phyloP scores from a whole-genome alignment of 2,329 filamentous ascomycete species.

The Diaporthe ampelina region DNA sequence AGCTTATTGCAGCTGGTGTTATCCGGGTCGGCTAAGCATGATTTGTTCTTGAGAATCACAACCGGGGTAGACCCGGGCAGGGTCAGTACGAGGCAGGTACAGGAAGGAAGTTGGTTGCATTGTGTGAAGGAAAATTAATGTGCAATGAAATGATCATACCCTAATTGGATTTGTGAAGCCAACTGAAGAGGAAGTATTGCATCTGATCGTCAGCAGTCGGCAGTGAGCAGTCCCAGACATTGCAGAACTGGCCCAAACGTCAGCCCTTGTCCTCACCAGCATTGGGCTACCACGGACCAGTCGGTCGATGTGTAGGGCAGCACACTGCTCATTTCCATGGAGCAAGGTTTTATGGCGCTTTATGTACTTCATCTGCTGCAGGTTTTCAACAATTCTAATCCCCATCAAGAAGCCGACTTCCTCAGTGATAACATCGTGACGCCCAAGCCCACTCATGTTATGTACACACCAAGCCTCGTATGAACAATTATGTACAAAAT shows the following conservation, averaged over 20 bases:
- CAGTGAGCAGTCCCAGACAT: not conserved
- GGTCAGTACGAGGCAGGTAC: not conserved
- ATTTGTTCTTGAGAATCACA: not conserved
- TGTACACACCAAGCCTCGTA: not conserved
- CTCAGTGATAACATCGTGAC: not conserved
- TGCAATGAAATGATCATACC: constrained; percentile 41
- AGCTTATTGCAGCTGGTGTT: constrained; percentile 92
- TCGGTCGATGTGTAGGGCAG: not conserved
- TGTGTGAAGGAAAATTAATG: constrained; percentile 1
- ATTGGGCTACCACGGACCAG: not conserved
- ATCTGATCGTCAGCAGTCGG: not conserved
- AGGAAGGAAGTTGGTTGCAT: not conserved
- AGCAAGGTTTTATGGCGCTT: not conserved
- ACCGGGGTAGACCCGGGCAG: not conserved
- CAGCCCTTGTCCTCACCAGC: not conserved
- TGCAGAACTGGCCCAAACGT: not conserved
- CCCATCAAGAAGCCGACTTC: not conserved
- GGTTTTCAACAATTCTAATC: constrained; percentile 1
- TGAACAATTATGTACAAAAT: constrained; percentile 17
- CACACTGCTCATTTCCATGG: constrained; percentile 3
- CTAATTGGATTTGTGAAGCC: constrained; percentile 8
- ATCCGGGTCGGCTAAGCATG: constrained; percentile 77
- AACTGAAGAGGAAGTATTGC: not conserved
- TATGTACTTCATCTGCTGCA: constrained; percentile 3
- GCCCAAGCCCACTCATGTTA: not conserved